Base-by-base conservation (phyloP, 1,284 basidiomycete species). In the Fomitopsis palustris region DNA sequence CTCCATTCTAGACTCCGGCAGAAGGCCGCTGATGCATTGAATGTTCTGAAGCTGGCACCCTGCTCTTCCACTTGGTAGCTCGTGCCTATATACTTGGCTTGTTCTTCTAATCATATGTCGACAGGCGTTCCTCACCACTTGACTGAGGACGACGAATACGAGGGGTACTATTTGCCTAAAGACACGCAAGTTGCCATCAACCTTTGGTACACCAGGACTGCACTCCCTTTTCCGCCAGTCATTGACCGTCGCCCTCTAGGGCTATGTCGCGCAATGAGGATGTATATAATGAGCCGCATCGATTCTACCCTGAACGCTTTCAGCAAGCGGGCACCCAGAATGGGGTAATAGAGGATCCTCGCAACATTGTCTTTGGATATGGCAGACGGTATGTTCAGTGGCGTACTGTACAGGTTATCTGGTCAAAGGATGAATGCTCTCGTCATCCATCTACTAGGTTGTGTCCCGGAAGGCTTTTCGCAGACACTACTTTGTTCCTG, bases 141-240 rank as follows among this genome's bases (percentile, higher is more conserved):
- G 23, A 51, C 52, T 12, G 53, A 43, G 37, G 39, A 31, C 38
- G 53, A 37, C 37, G 37, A 33, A 27, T 55, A 23, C 37, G 33
- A 57, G 54, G 37, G 53, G 38, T 51, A 35, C 41, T 23, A 29
- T 69, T 14, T 55, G 70, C 73, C 63, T 71, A 51, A 58, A 41
- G 31, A 47, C 23, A 41, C 47, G 23, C 43, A 25, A 23, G 41
- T 25, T 17, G 57, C 29, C 27, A 60, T 37, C 43, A 57, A 45
- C 52, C 49, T 55, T 33, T 56, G 29, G 39, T 55, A 25, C 33
- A 27, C 10, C 8, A 54, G 29, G n/a, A 0, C 1, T 2, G 12
- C 31, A 33, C 12, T 6, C 12, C 31, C 2, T 2, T 2, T 33
- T 33, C 31, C 12, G 31, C 31, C 7, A 7, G 31, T 33, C 2